Evolutionary conservation across 768 basidiomycete species (phyloP).

Genomic region (Termitomyces sp.): DNA sequence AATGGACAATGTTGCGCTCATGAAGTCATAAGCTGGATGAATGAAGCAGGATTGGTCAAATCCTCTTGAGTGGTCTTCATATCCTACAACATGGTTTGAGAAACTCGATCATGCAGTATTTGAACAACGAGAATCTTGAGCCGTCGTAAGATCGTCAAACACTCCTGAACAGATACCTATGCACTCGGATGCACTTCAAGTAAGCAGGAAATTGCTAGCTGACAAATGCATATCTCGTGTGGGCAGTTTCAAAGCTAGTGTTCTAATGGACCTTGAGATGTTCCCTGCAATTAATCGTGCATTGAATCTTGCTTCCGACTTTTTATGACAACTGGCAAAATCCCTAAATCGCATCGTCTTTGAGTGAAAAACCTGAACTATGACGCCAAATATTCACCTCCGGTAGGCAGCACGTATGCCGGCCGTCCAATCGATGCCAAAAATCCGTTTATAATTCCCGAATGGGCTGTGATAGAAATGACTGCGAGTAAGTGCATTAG

Average conservation of each 20-base stretch:
- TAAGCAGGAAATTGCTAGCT: no score
- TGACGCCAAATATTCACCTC: constrained; percentile 38
- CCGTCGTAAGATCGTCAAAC: not conserved
- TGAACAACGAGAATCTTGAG: not conserved
- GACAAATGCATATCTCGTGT: not conserved
- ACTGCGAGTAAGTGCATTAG: constrained; percentile 28
- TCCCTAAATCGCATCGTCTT: constrained; percentile 7
- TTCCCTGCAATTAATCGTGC: not conserved
- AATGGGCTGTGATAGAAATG: constrained; percentile 64
- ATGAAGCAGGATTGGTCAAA: not conserved
- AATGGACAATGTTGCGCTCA: not conserved
- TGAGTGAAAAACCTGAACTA: not conserved
- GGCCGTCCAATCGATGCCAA: constrained; percentile 40
- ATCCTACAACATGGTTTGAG: not conserved
- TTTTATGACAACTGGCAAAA: constrained; percentile 16
- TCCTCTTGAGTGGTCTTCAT: not conserved
- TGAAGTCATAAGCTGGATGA: not conserved
- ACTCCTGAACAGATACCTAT: not conserved
- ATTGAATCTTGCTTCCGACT: not conserved
- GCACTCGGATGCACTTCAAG: not conserved
- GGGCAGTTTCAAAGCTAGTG: not conserved
- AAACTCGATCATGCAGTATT: not conserved
- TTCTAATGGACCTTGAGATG: not conserved
- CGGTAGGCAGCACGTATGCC: constrained; percentile 46
- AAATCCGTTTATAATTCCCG: constrained; percentile 56